Base-by-base conservation (phyloP, 371 early-diverging fungal species). In the Apophysomyces elegans region DNA sequence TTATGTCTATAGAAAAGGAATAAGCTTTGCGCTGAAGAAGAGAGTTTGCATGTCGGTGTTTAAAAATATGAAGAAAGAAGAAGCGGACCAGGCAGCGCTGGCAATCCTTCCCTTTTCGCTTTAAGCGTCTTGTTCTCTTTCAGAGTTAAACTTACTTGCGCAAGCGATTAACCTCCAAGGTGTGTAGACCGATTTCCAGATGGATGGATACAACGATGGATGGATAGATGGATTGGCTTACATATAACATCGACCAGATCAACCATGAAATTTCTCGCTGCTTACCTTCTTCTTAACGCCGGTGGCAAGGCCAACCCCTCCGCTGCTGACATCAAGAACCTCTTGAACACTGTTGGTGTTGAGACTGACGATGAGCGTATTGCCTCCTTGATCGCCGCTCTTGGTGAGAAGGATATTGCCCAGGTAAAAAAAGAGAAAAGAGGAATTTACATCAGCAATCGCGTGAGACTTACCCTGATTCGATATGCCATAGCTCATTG, bases 261-360 rank as follows among this genome's bases (percentile, higher is more conserved):
- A 61, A 61, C 43, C 63, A 95, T 94, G 95, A 93, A 93, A 86
- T 89, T 90, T 83, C 83, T 96, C 75, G 95, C 94, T 71, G 95
- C 96, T 74, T 95, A 93, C 90, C 86, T 96, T 72, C 91, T 96
- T 76, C 89, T 93, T 74, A 78, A 81, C 76, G 87, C 89, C 82
- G 94, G 91, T 79, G 92, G 92, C 65, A 91, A 93, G 77, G 82
- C 83, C 74, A 66, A 84, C 71, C 94, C 96, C 67, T 74, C 90
- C 71, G 89, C 86, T 71, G 79, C 73, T 56, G 87, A 90, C 75
- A 83, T 96, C 86, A 84, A 83, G 76, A 77, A 78, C 67, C 86
- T 96, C 78, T 89, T 96, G 68, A 71, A 84, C 60, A 80, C 95
- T 75, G 95, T 92, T 72, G 95, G 96, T 73, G 84, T 93, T 65